Evolutionary conservation across 202 grass and related monocot genomes (phyloP), one percentile per base, ranked within the genome.

Genomic region (Musa balbisiana): DNA sequence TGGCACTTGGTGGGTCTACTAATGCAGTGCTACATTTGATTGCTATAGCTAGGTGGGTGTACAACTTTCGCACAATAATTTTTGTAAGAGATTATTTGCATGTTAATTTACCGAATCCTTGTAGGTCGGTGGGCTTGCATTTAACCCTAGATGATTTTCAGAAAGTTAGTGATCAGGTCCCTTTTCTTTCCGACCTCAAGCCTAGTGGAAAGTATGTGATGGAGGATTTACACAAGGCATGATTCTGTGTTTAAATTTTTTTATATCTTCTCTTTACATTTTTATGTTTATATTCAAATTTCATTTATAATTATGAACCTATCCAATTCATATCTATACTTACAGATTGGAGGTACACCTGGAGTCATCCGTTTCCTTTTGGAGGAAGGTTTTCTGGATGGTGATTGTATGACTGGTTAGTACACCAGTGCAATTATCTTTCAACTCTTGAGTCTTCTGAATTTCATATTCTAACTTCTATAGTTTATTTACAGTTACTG

Each of bases 201-300:
- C 94, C 94, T 26, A 98, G 94, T 83, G 94, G 94, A 53, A 98
- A 93, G 59, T 98, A 91, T 93, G 94, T 98, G 55, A 98, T 98
- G 94, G 94, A 98, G 77, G 94, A 98, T 86, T 68, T 98, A 74
- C 94, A 98, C 72, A 93, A 88, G 94, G 94, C 86, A 97, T 77
- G 79, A 67, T 64, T 56, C 72, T 55, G 8, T 43, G 33, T 67
- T 12, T 17, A 15, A 64, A 74, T 50, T 22, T 70, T 23, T 43
- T 64, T 11, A 11, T 75, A 11, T 53, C 10, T 52, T 71, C 11
- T 71, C 8, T 53, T 5, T 55, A 22, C 2, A 29, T 73, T 1
- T 15, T 51, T 74, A 49, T 29, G 16, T 72, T 79, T 51, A 49
- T 16, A 55, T 33, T 13, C 11, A 25, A 52, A 1, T 52, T 17